phyloP scores from a whole-genome alignment of 2,329 filamentous ascomycete genomes.

The Magnaporthales sp. region DNA sequence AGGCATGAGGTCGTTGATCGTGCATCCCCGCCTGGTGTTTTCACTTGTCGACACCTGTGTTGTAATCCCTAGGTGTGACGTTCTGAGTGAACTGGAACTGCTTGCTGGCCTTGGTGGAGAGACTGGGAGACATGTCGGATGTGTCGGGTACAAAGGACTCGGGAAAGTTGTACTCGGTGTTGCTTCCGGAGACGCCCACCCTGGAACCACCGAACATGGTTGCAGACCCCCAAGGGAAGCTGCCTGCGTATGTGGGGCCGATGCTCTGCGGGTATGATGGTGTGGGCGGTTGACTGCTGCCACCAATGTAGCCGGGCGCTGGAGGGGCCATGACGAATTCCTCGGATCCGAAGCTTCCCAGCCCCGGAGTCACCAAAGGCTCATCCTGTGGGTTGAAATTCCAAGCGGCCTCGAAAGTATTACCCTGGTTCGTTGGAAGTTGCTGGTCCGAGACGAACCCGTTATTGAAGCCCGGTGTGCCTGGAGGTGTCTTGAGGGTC shows the following conservation, averaged over 20 bases:
- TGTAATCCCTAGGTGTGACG: slow-evolving; percentile 33
- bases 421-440: slow-evolving; percentile 25
- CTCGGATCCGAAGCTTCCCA: slow-evolving; percentile 35
- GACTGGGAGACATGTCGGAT: slow-evolving; percentile 26
- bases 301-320: slow-evolving; percentile 34
- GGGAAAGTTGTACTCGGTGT: slow-evolving; percentile 44
- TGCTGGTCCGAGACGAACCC: slow-evolving; percentile 5
- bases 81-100: slow-evolving; percentile 38
- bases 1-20: background rate
- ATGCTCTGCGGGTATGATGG: slow-evolving; percentile 36
- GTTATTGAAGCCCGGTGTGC: slow-evolving; percentile 35
- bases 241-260: slow-evolving; percentile 29
- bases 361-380: slow-evolving; percentile 36
- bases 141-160: slow-evolving; percentile 27
- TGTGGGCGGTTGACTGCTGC: slow-evolving; percentile 39
- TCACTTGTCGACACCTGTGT: background rate
- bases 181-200: slow-evolving; percentile 17
- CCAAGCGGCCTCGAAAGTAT: slow-evolving; percentile 26
- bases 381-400: slow-evolving; percentile 34
- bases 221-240: slow-evolving; percentile 9
- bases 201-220: background rate
- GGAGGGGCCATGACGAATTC: slow-evolving; percentile 29
- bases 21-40: background rate
- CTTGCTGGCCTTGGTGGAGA: slow-evolving; percentile 22
- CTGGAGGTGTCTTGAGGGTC: slow-evolving; percentile 43